Conservation (phyloP, 106 monocot species). For the Iris macrosiphon region DNA sequence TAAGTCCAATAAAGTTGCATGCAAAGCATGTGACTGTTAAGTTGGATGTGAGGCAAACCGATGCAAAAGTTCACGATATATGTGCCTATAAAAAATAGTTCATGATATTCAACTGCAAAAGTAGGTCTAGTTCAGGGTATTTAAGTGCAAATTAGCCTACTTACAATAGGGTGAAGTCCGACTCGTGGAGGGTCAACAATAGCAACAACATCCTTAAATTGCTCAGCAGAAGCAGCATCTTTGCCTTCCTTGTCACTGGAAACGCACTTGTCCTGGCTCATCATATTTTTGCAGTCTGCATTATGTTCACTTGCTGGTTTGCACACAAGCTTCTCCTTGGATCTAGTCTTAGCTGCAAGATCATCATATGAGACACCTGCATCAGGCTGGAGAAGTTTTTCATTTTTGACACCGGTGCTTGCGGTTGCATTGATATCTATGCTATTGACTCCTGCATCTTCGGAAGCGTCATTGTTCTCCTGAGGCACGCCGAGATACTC, state of each 20-base stretch:
- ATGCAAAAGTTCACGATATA: too few species aligned
- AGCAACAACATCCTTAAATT: conserved; percentile 78
- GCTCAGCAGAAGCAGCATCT: background rate
- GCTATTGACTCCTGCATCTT: background rate
- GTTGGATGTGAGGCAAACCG: too few species aligned
- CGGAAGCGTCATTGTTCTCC: conserved; percentile 10
- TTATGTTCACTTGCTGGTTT: background rate
- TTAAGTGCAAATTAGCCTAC: too few species aligned
- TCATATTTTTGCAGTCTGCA: background rate
- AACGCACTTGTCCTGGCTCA: background rate
- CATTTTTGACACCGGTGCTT: conserved; percentile 2
- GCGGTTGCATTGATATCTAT: conserved; percentile 5
- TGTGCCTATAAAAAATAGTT: too few species aligned
- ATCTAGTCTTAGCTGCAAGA: conserved; percentile 1
- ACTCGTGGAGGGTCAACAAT: conserved; percentile 94
- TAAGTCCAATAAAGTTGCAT: too few species aligned
- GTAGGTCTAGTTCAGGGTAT: too few species aligned
- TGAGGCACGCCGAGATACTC: conserved; percentile 59
- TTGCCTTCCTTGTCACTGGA: conserved; percentile 7
- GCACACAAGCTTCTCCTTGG: conserved; percentile 4
- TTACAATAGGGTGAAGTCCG: conserved; percentile 87
- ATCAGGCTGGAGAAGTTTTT: background rate
- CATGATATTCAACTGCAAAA: too few species aligned
- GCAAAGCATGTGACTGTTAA: too few species aligned
- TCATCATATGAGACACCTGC: background rate